Evolutionary conservation across 805 yeast genomes (phyloP).

Genomic region (Metschnikowia arizonensis): DNA sequence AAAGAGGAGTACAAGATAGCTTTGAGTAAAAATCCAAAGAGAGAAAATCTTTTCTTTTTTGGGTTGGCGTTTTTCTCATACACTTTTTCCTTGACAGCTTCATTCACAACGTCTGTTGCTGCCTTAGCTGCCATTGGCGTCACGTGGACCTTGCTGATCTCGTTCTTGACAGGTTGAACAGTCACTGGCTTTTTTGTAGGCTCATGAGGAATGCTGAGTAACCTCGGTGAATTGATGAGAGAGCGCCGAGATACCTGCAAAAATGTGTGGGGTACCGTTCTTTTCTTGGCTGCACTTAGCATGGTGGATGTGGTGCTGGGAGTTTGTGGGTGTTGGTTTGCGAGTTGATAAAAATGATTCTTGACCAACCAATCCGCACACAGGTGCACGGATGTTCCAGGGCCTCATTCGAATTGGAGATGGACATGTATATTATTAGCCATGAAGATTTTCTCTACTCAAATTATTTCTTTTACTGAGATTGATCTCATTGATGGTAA

Average conservation of each 20-base stretch:
- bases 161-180: constrained; percentile 16
- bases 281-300: constrained; percentile 12
- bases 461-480: no score
- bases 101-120: constrained; percentile 7
- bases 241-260: constrained; percentile 9
- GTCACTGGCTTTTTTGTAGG: constrained; percentile 16
- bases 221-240: constrained; percentile 11
- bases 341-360: constrained; percentile 2
- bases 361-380: constrained; percentile 9
- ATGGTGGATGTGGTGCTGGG: constrained; percentile 5
- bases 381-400: constrained; percentile 7
- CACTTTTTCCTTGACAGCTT: constrained; percentile 18
- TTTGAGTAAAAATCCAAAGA: constrained; percentile 30
- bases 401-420: not conserved
- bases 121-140: constrained; percentile 4
- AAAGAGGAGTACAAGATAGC: constrained; percentile 26
- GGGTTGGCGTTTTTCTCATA: constrained; percentile 15
- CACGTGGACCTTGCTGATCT: constrained; percentile 6
- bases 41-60: constrained; percentile 28
- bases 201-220: constrained; percentile 11
- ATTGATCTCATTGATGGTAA: no score
- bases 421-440: not conserved
- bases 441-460: no score
- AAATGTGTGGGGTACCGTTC: constrained; percentile 5
- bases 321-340: constrained; percentile 1